Base-by-base conservation (phyloP, 2,329 filamentous ascomycete genomes). In the Paracoccidioides lutzii region DNA sequence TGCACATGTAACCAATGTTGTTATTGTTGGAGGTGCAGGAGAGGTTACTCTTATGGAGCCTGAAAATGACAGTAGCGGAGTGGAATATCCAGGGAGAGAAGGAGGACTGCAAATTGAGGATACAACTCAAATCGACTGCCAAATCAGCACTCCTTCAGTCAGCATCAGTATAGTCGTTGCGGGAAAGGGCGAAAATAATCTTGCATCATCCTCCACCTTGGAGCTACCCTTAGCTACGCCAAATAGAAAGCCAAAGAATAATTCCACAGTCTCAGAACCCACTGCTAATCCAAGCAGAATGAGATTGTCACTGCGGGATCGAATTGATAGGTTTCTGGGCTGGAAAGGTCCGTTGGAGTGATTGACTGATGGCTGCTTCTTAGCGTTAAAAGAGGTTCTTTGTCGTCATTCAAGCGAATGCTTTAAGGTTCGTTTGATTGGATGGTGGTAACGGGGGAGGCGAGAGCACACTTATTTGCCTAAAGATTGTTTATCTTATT, bases 321-420 rank as follows among this genome's bases (percentile, higher is more conserved):
- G 44, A 15, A 41, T 54, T 41, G 53, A 54, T 54, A n/a, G 10
- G 22, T 49, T 46, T 30, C 32, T 54, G 7, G 53, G 53, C 15
- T 54, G 53, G 53, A 42, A n/a, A 33, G 37, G 43, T 22, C 53
- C 35, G 38, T 5, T 40, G 44, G 53, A 33, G 33, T 54, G 53
- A 49, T 15, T 14, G 9, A 41, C 49, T 28, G 33, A 7, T 4
- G n/a, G 33, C 38, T 28, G 33, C 14, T 35, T 32, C 9, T 22
- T 22, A 22, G 22, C 22, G 22, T 22, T 22, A 22, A 2, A 1
- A 22, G 22, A 22, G 22, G 22, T 22, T 22, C 22, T 22, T 22
- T 22, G 22, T 22, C 22, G 22, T 22, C 22, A 22, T 22, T 22
- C 22, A 22, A 22, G 22, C 22, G 22, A 22, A 22, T 22, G 22